Conservation (phyloP, 257 asterid genomes). For the Przewalskia tangutica region DNA sequence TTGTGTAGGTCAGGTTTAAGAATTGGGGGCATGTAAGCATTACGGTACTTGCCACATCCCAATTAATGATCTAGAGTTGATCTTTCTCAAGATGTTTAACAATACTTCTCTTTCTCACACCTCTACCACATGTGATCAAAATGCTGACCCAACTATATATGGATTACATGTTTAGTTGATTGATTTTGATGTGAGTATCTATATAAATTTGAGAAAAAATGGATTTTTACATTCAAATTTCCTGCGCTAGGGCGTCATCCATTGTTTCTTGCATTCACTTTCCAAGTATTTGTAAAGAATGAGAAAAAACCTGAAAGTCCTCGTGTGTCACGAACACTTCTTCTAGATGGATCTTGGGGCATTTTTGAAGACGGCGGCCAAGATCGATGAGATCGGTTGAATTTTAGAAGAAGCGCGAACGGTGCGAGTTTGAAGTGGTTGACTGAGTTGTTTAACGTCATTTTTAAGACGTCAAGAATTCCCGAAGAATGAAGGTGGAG, state of each 20-base stretch:
- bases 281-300: neutral
- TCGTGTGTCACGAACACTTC: constrained; percentile 69
- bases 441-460: too few species aligned
- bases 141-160: neutral
- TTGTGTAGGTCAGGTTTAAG: too few species aligned
- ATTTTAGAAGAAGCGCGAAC: too few species aligned
- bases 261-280: neutral
- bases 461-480: too few species aligned
- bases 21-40: too few species aligned
- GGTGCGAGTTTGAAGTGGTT: too few species aligned
- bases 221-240: neutral
- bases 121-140: neutral
- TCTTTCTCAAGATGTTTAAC: neutral
- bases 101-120: neutral
- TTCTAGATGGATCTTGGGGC: constrained; percentile 93
- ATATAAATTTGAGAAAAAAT: neutral
- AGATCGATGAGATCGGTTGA: too few species aligned
- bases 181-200: neutral
- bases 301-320: constrained; percentile 73
- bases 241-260: neutral
- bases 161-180: neutral
- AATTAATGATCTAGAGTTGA: neutral
- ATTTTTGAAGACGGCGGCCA: too few species aligned
- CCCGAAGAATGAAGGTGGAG: too few species aligned
- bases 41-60: neutral